A percentile compares a stretch with the other conserved stretches of the same genome.
These are phyloP conservation scores for Pichia kluyveri DNA, from an alignment of 805 yeast species.

Conservation along the genomic window DNA sequence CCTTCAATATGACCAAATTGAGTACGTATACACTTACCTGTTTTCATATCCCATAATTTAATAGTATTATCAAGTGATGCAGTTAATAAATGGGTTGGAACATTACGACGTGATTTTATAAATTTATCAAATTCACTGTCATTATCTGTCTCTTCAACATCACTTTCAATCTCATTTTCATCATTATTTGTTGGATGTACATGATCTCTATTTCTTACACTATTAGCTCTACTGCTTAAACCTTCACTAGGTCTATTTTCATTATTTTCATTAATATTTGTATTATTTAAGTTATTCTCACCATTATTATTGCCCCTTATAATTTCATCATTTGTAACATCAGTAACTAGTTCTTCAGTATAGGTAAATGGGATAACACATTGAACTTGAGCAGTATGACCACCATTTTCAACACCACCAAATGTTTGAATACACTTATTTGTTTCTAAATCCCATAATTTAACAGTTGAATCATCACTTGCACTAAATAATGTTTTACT, in stretches of 20 bases:
- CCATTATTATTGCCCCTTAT: conserved; percentile 8
- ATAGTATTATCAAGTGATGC: conserved; percentile 90
- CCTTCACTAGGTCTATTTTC: conserved; percentile 4
- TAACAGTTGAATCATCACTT: conserved; percentile 83
- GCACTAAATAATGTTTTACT: conserved; percentile 78
- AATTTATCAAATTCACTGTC: conserved; percentile 11
- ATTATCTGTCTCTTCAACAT: conserved; percentile 16
- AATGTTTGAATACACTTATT: conserved; percentile 73
- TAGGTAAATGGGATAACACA: conserved; percentile 79
- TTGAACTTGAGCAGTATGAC: conserved; percentile 93
- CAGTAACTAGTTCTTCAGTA: conserved; percentile 42
- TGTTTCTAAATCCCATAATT: conserved; percentile 88
- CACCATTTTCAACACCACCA: conserved; percentile 64
- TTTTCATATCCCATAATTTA: conserved; percentile 80
- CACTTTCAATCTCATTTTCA: conserved; percentile 7
- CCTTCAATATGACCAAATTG: conserved; percentile 98
- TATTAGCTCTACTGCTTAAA: neutral
- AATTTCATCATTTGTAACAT: conserved; percentile 34
- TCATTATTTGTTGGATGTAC: neutral
- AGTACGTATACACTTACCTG: conserved; percentile 85
- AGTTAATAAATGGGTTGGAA: conserved; percentile 78
- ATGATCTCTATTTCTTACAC: neutral
- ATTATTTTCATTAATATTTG: conserved; percentile 8
- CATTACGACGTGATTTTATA: conserved; percentile 23
- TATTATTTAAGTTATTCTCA: conserved; percentile 5